phyloP scores from a whole-genome alignment of 2,329 filamentous ascomycete species.

The Aspergillus sclerotialis region DNA sequence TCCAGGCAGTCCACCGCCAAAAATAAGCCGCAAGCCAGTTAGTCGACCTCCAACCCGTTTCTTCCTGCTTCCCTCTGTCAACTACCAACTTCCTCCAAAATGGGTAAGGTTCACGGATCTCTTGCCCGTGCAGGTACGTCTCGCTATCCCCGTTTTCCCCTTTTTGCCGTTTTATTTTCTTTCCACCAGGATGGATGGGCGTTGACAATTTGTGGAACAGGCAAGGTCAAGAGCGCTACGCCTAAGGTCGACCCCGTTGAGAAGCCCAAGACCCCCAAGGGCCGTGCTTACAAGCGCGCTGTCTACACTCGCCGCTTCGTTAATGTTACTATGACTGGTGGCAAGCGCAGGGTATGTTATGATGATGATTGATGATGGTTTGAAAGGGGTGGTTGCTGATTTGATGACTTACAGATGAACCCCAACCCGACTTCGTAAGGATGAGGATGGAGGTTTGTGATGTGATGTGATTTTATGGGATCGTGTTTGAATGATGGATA shows the following conservation, averaged over 20 bases:
- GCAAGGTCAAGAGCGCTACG: neutral
- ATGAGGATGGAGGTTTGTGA: neutral
- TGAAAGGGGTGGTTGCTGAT: neutral
- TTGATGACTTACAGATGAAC: constrained; percentile 76
- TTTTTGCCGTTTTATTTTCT: neutral
- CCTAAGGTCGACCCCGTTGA: constrained; percentile 38
- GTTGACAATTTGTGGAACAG: neutral
- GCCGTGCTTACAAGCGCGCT: constrained; percentile 93
- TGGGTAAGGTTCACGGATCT: neutral
- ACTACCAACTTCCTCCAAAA: neutral
- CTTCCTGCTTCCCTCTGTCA: too few relatives aligned
- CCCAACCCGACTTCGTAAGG: constrained; percentile 54
- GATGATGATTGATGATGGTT: neutral
- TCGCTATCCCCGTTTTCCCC: too few relatives aligned
- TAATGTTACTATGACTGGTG: constrained; percentile 93
- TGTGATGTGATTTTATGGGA: neutral
- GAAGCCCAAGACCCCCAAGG: constrained; percentile 96
- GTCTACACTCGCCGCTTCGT: constrained; percentile 96
- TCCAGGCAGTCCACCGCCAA: too few relatives aligned
- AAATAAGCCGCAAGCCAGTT: too few relatives aligned
- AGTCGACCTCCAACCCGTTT: too few relatives aligned
- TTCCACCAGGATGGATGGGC: too few relatives aligned
- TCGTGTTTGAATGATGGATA: neutral
- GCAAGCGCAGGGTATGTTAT: constrained; percentile 83
- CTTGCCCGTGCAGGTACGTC: neutral